A percentile compares a stretch with the other conserved stretches of the same genome.
These are phyloP conservation scores for Bipolaris sorokiniana DNA, from an alignment of 2,329 filamentous ascomycete species.

Conservation along the genomic window DNA sequence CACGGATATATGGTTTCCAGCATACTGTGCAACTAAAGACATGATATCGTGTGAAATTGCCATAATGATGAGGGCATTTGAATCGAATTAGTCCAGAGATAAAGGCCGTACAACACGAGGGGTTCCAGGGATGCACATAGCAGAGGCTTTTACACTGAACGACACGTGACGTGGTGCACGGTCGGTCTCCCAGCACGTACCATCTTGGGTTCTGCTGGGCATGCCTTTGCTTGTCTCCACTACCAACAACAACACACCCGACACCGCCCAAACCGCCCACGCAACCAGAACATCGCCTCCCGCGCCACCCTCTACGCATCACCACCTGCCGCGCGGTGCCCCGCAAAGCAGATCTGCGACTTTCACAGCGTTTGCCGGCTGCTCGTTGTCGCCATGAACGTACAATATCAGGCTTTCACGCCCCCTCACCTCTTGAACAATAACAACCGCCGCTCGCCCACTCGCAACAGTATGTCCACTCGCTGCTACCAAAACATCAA, in stretches of 20 bases:
- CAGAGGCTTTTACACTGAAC: not conserved
- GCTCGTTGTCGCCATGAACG: constrained; percentile 61
- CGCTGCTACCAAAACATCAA: constrained; percentile 13
- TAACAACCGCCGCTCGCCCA: constrained; percentile 60
- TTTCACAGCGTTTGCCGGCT: constrained; percentile 29
- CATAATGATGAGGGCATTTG: not conserved
- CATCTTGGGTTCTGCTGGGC: constrained; percentile 17
- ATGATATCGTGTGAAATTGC: not conserved
- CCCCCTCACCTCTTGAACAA: constrained; percentile 67
- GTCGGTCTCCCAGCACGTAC: not conserved
- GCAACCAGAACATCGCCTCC: constrained; percentile 5
- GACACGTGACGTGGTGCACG: not conserved
- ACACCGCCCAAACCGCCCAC: constrained; percentile 17
- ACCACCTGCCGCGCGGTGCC: constrained; percentile 3
- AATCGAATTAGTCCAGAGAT: not conserved
- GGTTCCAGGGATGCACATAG: not conserved
- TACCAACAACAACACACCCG: constrained; percentile 26
- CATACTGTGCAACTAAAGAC: not conserved
- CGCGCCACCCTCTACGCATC: not conserved
- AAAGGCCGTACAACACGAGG: not conserved
- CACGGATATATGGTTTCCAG: not conserved
- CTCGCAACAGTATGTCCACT: constrained; percentile 61
- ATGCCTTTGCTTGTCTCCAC: constrained; percentile 27
- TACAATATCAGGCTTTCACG: constrained; percentile 64
- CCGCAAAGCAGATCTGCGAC: constrained; percentile 20